Evolutionary conservation across 192 early-diverging fungal species (phyloP).

Genomic region (Pilobolus umbonatus): DNA sequence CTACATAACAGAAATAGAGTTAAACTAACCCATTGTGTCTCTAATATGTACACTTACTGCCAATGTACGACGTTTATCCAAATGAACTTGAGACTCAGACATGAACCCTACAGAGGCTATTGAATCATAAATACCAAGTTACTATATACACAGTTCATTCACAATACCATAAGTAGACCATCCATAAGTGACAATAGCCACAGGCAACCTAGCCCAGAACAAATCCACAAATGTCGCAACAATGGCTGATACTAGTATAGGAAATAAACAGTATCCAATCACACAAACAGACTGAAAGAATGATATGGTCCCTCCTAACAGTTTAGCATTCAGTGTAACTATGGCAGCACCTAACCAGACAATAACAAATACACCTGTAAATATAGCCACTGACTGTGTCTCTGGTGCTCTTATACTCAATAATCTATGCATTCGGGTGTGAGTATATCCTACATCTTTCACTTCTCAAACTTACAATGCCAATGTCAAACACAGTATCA

Average conservation of each 20-base stretch:
- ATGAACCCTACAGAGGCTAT: slow-evolving; percentile 88
- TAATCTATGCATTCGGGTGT: slow-evolving; percentile 24
- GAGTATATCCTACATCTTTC: neutral
- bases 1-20: slow-evolving; percentile 3
- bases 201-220: slow-evolving; percentile 67
- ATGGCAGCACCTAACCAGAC: slow-evolving; percentile 90
- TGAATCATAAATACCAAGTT: neutral
- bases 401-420: slow-evolving; percentile 73
- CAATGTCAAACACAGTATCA: slow-evolving; percentile 86
- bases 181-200: slow-evolving; percentile 69
- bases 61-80: slow-evolving; percentile 78
- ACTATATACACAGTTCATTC: neutral
- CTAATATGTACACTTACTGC: slow-evolving; percentile 51
- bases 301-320: slow-evolving; percentile 90
- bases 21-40: neutral
- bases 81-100: slow-evolving; percentile 63
- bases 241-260: slow-evolving; percentile 76
- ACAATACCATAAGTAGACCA: slow-evolving; percentile 83
- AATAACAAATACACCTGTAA: slow-evolving; percentile 89
- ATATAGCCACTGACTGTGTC: slow-evolving; percentile 80
- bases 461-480: slow-evolving; percentile 47
- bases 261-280: slow-evolving; percentile 96
- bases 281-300: slow-evolving; percentile 97
- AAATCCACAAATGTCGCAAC: slow-evolving; percentile 60
- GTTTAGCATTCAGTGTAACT: slow-evolving; percentile 92